Percentiles rank a stretch among this genome's conserved stretches.
phyloP scores from a whole-genome alignment of 2,329 filamentous ascomycete species.

The Penicillium capsulatum region DNA sequence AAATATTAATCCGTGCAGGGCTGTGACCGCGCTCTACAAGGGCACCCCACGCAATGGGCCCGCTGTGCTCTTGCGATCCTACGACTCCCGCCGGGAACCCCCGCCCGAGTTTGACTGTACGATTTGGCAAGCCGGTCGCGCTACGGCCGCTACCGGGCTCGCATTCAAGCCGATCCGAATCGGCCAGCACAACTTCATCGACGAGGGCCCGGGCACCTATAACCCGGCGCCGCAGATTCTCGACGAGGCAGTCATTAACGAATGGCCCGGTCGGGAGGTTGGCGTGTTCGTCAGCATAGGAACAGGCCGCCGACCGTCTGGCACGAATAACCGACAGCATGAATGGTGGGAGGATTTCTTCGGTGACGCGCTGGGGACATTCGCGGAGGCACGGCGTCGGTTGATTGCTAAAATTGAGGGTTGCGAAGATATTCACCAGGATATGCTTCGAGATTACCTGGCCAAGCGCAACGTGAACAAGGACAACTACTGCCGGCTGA shows the following conservation, averaged over 20 bases:
- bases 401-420: conserved; percentile 92
- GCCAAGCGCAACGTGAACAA: conserved; percentile 72
- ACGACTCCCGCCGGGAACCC: conserved; percentile 89
- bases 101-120: conserved; percentile 88
- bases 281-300: conserved; percentile 90
- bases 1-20: conserved; percentile 50
- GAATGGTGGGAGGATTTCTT: conserved; percentile 91
- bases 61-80: conserved; percentile 78
- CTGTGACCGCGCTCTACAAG: conserved; percentile 85
- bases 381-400: conserved; percentile 79
- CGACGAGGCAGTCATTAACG: conserved; percentile 85
- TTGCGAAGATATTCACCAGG: conserved; percentile 84
- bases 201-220: conserved; percentile 86
- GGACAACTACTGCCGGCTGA: conserved; percentile 93
- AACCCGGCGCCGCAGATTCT: conserved; percentile 82
- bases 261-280: conserved; percentile 91
- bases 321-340: conserved; percentile 63
- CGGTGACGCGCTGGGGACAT: conserved; percentile 68
- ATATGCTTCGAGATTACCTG: conserved; percentile 76
- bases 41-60: conserved; percentile 66
- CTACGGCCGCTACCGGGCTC: conserved; percentile 84
- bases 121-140: conserved; percentile 94
- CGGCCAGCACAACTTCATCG: conserved; percentile 88
- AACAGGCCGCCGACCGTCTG: conserved; percentile 78
- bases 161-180: conserved; percentile 96